Base-by-base conservation (phyloP, 108 stramenopile genomes). In the Skeletonema grethae region DNA sequence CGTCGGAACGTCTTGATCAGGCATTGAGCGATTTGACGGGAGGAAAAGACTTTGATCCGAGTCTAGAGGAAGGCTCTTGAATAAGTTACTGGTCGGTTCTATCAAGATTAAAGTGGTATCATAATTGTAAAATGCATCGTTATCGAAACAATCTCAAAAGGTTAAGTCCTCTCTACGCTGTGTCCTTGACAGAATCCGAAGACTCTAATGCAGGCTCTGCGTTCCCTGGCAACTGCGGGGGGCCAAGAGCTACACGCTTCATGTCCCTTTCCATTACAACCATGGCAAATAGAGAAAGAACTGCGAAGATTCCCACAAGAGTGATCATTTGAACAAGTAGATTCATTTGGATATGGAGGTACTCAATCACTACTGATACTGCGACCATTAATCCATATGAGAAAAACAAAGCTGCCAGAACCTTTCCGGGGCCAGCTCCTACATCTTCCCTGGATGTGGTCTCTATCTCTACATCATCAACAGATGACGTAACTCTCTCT, bases 1-100 rank as follows among this genome's bases (percentile, higher is more conserved):
- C 92, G 7, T 90, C 89, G 8, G 39, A 61, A 39, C 78, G 88
- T 69, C 75, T 93, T 13, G 79, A 89, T 53, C 50, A 63, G 62
- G 92, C 92, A 20, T 45, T 93, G 6, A 48, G 20, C 30, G 73
- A 70, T 45, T 75, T 82, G 65, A 64, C 67, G 50, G 68, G 65
- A 3, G 80, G 80, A 2, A 41, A 69, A 61, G 80, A 82, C 34
- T 82, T 82, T 67, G 80, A 82, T 45, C 16, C 74, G 18, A 63
- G 69, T 7, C 58, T 75, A 22, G 67, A 73, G 31, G 68, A 73
- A 68, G 70, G 62, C 18, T n/a, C n/a, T n/a, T n/a, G 32, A 61
- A 20, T 43, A n/a, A 43, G 15, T 2, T 4, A 43, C 15, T 28
- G 0, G 8, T 34, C 4, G 13, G 22, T 28, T 28, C 36, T 38